Conservation (phyloP, 345 rosid species). For the Microcos paniculata region DNA sequence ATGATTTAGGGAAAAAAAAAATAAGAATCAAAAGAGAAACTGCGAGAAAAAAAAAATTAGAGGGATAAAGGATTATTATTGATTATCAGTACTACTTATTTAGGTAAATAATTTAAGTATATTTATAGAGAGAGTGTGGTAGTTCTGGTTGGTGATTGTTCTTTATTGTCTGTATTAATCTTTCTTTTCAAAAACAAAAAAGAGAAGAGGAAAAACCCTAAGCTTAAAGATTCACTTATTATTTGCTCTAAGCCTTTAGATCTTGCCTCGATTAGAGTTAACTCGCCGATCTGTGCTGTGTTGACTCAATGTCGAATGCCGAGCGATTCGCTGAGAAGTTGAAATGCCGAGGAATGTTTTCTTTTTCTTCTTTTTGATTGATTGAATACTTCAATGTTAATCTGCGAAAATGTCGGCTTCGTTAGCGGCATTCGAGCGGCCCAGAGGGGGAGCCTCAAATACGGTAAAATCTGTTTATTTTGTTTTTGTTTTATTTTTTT, state of each 20-base stretch:
- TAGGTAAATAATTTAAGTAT: slow-evolving; percentile 2
- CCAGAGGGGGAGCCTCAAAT: slow-evolving; percentile 61
- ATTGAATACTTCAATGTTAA: slow-evolving; percentile 22
- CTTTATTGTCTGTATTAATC: slow-evolving; percentile 18
- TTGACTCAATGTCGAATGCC: slow-evolving; percentile 19
- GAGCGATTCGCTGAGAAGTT: slow-evolving; percentile 10
- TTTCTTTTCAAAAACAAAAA: not conserved
- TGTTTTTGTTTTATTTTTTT: not conserved
- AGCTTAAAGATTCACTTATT: not conserved
- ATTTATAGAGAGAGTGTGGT: slow-evolving; percentile 16
- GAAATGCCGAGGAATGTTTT: slow-evolving; percentile 20
- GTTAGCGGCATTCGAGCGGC: slow-evolving; percentile 81
- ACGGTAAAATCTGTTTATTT: slow-evolving; percentile 47
- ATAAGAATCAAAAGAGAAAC: slow-evolving; percentile 25
- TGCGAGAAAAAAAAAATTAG: not conserved
- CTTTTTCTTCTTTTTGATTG: not conserved
- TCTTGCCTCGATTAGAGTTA: slow-evolving; percentile 26
- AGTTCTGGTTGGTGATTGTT: slow-evolving; percentile 31
- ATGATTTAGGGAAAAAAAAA: not conserved
- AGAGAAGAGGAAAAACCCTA: slow-evolving; percentile 20
- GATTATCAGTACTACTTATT: too few species aligned
- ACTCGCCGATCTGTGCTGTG: slow-evolving; percentile 29
- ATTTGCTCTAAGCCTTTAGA: slow-evolving; percentile 18
- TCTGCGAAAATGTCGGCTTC: slow-evolving; percentile 72
- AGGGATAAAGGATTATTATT: not conserved